A percentile compares a stretch with the other conserved stretches of the same genome.
Evolutionary conservation across 352 stramenopile genomes (phyloP).

Genomic region (Halophytophthora polymorphica): DNA sequence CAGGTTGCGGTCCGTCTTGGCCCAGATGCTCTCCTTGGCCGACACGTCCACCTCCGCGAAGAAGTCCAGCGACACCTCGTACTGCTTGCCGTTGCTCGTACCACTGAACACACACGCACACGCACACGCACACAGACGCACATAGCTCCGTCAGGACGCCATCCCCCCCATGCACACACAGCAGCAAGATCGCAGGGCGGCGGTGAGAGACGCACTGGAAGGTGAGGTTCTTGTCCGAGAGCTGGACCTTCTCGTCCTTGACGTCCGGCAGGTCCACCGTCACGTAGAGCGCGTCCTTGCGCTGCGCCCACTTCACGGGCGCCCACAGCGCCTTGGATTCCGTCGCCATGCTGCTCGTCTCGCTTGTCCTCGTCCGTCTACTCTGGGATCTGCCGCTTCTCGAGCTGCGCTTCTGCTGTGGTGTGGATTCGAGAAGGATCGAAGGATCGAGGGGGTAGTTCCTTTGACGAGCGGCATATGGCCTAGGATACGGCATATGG

Average conservation of each 20-base stretch:
- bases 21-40: constrained; percentile 92
- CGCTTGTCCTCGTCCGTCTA: not conserved
- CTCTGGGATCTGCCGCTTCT: constrained; percentile 16
- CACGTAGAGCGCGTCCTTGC: constrained; percentile 95
- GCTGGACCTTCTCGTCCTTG: constrained; percentile 91
- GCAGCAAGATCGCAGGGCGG: not conserved
- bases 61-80: constrained; percentile 94
- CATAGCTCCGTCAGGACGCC: not conserved
- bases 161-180: not conserved
- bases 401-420: constrained; percentile 5
- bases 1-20: constrained; percentile 92
- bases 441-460: not conserved
- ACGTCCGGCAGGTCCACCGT: constrained; percentile 95
- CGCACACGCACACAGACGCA: constrained; percentile 1
- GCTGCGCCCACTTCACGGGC: constrained; percentile 95
- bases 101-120: constrained; percentile 40
- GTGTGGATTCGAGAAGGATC: not conserved
- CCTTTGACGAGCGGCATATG: too few species aligned
- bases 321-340: constrained; percentile 70
- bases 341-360: constrained; percentile 12
- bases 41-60: constrained; percentile 93
- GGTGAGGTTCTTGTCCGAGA: constrained; percentile 86
- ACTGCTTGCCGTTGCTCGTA: constrained; percentile 90
- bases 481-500: too few species aligned
- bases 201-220: constrained; percentile 58